Conservation (phyloP, 495 filamentous ascomycete genomes). For the Haplographium delicatum region DNA sequence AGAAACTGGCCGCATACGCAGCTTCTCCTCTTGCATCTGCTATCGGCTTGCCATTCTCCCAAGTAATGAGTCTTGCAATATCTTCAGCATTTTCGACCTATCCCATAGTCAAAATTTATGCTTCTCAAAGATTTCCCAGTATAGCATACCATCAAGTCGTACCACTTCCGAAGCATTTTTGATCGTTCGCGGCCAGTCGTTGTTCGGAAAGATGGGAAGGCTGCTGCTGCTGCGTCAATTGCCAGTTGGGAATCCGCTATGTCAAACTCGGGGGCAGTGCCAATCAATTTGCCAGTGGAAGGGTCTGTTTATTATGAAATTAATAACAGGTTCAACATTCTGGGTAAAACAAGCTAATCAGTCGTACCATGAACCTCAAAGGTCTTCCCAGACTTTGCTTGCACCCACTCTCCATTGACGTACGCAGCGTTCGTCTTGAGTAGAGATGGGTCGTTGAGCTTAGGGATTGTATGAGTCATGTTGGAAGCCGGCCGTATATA, state of each 20-base stretch:
- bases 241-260: constrained; percentile 69
- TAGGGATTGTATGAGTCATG: constrained; percentile 23
- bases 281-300: constrained; percentile 71
- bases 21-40: constrained; percentile 71
- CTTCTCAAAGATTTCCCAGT: not conserved
- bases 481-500: constrained; percentile 19
- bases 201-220: constrained; percentile 55
- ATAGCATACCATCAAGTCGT: constrained; percentile 61
- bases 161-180: constrained; percentile 82
- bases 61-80: constrained; percentile 82
- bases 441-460: constrained; percentile 80
- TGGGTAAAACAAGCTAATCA: not conserved
- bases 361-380: constrained; percentile 67
- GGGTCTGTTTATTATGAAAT: constrained; percentile 51
- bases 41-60: constrained; percentile 73
- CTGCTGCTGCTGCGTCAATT: constrained; percentile 67
- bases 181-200: constrained; percentile 74
- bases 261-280: constrained; percentile 77
- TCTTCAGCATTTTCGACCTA: constrained; percentile 79
- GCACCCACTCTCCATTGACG: constrained; percentile 82
- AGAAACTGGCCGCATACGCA: constrained; percentile 68
- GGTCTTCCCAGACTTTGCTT: constrained; percentile 67
- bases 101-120: constrained; percentile 30
- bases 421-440: constrained; percentile 75
- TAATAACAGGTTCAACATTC: not conserved